These are phyloP conservation scores for Pholiota molesta DNA, from an alignment of 768 basidiomycete genomes.

Conservation along the genomic window DNA sequence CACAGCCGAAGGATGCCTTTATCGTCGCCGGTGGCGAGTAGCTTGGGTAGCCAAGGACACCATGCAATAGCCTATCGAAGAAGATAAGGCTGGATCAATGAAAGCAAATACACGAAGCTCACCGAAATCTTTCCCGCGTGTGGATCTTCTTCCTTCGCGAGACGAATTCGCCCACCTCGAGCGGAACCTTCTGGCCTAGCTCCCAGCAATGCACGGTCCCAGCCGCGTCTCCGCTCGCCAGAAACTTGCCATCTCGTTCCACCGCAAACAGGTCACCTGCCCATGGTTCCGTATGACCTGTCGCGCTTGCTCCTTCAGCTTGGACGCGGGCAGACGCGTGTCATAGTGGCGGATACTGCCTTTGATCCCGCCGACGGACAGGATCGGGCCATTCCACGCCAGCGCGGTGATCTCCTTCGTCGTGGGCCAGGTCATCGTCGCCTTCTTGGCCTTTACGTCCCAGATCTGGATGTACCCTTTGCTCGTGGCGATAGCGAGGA, in stretches of 20 bases:
- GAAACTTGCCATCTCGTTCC: constrained; percentile 68
- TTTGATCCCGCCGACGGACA: constrained; percentile 69
- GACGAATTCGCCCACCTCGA: constrained; percentile 58
- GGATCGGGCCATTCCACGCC: constrained; percentile 64
- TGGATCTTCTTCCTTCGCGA: constrained; percentile 67
- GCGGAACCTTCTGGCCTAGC: constrained; percentile 48
- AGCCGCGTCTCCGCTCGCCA: constrained; percentile 78
- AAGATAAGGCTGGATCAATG: background rate
- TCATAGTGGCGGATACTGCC: constrained; percentile 81
- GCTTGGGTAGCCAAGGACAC: constrained; percentile 80
- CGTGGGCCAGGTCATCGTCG: constrained; percentile 49
- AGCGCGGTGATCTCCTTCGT: constrained; percentile 65
- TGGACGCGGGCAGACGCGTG: constrained; percentile 52
- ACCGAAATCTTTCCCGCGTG: constrained; percentile 64
- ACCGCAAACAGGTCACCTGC: constrained; percentile 64
- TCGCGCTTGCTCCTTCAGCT: constrained; percentile 63
- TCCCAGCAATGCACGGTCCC: constrained; percentile 85
- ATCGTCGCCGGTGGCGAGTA: constrained; percentile 74
- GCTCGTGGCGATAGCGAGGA: constrained; percentile 64
- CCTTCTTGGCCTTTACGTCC: constrained; percentile 63
- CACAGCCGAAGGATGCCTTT: constrained; percentile 49
- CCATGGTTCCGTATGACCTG: constrained; percentile 72
- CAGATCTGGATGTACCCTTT: constrained; percentile 72
- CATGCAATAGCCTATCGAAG: constrained; percentile 71
- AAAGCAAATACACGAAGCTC: constrained; percentile 18